Base-by-base conservation (phyloP, 2,329 filamentous ascomycete species). In the Hypomyces rosellus region DNA sequence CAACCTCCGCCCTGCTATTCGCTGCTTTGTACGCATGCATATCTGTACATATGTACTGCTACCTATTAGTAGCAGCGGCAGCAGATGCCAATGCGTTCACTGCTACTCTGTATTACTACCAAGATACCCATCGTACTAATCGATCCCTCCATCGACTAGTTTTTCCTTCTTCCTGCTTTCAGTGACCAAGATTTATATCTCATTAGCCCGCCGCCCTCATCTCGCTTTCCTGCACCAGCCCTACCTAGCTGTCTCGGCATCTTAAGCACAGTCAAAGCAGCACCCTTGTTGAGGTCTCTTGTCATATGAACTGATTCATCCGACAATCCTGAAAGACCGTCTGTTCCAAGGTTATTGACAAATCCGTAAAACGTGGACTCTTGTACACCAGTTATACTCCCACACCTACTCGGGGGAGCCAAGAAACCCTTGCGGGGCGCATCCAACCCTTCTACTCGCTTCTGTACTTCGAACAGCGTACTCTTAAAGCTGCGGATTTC, bases 301-400 rank as follows among this genome's bases (percentile, higher is more conserved):
- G 40, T 33, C 38, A 46, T 45, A 46, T 50, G 43, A 50, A 50
- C 22, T 45, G 48, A 42, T 50, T 36, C 43, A 40, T 45, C 45
- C 14, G 34, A 39, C 42, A 39, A 39, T 45, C 22, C 22, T 33
- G 46, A 48, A 43, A 11, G 9, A 11, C 4, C 2, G 25, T 30
- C 8, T 20, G 20, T 20, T 30, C 25, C 25, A 30, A 30, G 25
- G 25, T 30, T 30, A 5, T 30, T 30, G 25, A 30, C 25, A 30
- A 30, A 30, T 30, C 25, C 25, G 25, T 30, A 30, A 30, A 30
- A 30, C 25, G 25, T 30, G 25, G 25, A 50, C 44, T 45, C 25
- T 30, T 38, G 20, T 15, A 18, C 39, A n/a, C 39, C 39, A 42
- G 15, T 42, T 42, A 42, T 42, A 42, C 39, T 7, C 15, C 6